A percentile compares a stretch with the other conserved stretches of the same genome.
Evolutionary conservation across 2,329 filamentous ascomycete genomes (phyloP).

Genomic region (Penicillium decumbens): DNA sequence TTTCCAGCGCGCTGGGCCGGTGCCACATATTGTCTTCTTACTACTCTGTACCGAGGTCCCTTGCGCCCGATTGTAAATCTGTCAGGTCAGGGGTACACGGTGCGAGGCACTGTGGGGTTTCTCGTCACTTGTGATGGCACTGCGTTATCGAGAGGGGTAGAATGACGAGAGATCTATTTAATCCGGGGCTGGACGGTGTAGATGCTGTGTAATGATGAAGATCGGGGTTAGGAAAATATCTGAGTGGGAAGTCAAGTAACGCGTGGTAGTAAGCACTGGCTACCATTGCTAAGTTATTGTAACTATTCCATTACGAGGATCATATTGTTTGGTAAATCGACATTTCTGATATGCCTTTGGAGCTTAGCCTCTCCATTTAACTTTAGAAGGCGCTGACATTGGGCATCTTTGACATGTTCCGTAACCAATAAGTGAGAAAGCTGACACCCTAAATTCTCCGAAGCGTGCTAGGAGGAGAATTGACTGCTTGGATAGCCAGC

Average conservation of each 20-base stretch:
- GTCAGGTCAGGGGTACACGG: slow-evolving; percentile 2
- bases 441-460: background rate
- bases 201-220: background rate
- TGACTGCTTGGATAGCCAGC: background rate
- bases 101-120: slow-evolving; percentile 6
- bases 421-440: background rate
- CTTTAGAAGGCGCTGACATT: background rate
- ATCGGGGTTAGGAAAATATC: background rate
- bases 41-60: slow-evolving; percentile 20
- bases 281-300: too few relatives aligned
- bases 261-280: background rate
- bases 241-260: background rate
- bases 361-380: background rate
- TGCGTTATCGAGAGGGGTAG: background rate
- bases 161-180: background rate
- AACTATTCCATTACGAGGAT: background rate
- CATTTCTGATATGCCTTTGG: background rate
- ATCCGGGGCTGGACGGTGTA: background rate
- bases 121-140: background rate
- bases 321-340: background rate
- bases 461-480: background rate
- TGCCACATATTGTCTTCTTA: slow-evolving; percentile 11
- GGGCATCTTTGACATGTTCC: background rate
- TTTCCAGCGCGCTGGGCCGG: slow-evolving; percentile 4
- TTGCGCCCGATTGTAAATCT: slow-evolving; percentile 10